Evolutionary conservation across 2,329 filamentous ascomycete species (phyloP).

Genomic region (Fusarium napiforme): DNA sequence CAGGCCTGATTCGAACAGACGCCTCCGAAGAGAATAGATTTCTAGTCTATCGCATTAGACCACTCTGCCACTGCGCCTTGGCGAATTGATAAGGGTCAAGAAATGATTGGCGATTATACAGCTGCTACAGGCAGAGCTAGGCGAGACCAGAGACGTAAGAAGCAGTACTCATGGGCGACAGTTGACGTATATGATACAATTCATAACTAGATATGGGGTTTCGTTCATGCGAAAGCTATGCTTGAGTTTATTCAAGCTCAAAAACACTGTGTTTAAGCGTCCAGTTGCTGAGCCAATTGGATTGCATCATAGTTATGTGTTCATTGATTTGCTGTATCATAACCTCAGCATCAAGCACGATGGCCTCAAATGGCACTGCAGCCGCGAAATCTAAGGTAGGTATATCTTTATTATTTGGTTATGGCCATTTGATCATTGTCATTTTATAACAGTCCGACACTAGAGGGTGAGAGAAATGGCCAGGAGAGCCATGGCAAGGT

Average conservation of each 20-base stretch:
- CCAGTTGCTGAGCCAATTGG: background rate
- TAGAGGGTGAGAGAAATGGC: no score
- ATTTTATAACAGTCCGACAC: no score
- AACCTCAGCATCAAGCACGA: background rate
- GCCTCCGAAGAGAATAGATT: constrained; percentile 45
- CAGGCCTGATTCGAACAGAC: constrained; percentile 46
- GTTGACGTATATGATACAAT: background rate
- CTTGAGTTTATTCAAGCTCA: background rate
- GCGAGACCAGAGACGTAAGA: background rate
- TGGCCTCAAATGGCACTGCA: background rate
- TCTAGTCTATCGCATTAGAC: constrained; percentile 47
- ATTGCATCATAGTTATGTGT: background rate
- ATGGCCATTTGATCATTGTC: background rate
- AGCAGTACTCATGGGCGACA: no score
- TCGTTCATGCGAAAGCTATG: no score
- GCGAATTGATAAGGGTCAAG: background rate
- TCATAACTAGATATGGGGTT: background rate
- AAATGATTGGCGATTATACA: fast-evolving
- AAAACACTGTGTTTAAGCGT: background rate
- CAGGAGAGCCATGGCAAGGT: background rate
- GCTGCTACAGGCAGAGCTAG: fast-evolving
- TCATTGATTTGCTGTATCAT: background rate
- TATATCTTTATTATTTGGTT: no score
- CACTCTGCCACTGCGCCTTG: constrained; percentile 44
- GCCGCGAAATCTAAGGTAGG: background rate